phyloP scores from a whole-genome alignment of 2,329 filamentous ascomycete genomes.

The Pestalotiopsis sp. region DNA sequence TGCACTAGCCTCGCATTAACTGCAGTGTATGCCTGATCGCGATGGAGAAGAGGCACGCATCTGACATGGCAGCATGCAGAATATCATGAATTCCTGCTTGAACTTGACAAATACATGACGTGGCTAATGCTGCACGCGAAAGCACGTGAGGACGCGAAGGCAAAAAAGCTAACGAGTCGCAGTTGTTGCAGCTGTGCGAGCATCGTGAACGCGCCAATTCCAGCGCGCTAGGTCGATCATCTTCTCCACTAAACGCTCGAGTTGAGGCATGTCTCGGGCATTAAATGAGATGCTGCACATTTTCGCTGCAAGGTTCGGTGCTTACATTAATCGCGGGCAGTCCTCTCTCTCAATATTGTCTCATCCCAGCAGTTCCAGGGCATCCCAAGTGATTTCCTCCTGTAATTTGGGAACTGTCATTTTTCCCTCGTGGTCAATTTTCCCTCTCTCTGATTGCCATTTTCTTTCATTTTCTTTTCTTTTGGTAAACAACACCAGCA shows the following conservation, averaged over 20 bases:
- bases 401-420: not conserved
- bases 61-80: no score
- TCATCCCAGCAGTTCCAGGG: not conserved
- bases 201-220: not conserved
- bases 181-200: not conserved
- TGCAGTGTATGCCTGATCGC: conserved; percentile 19
- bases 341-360: not conserved
- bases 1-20: conserved; percentile 24
- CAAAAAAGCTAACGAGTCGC: not conserved
- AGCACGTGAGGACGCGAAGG: not conserved
- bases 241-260: not conserved
- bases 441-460: no score
- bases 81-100: not conserved
- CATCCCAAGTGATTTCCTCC: not conserved
- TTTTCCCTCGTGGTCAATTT: not conserved
- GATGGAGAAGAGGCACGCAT: no score
- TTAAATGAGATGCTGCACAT: not conserved
- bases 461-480: not conserved
- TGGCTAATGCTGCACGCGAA: not conserved
- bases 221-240: not conserved
- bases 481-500: not conserved
- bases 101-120: not conserved
- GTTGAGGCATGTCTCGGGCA: not conserved
- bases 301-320: not conserved
- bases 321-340: not conserved